These are phyloP conservation scores for Papiliotrema laurentii DNA, from an alignment of 1,284 basidiomycete species.

Conservation along the genomic window DNA sequence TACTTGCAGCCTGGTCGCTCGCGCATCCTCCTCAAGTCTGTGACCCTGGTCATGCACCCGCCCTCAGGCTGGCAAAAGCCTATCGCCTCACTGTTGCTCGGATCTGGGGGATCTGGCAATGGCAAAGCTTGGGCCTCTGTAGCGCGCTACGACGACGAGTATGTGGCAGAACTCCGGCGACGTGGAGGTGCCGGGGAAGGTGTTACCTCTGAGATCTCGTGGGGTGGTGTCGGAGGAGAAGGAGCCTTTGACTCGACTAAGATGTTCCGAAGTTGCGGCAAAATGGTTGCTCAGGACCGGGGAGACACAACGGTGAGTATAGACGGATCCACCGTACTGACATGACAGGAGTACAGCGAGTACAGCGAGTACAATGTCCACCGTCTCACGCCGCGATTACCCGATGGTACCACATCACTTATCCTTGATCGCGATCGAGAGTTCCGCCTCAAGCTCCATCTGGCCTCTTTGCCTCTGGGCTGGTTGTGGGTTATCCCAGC, in stretches of 20 bases:
- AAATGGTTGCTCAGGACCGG: conserved; percentile 52
- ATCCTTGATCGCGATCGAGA: conserved; percentile 66
- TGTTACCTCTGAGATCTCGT: conserved; percentile 29
- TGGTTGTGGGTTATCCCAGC: conserved; percentile 80
- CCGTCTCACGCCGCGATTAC: conserved; percentile 17
- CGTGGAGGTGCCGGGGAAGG: conserved; percentile 54
- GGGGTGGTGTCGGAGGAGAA: conserved; percentile 51
- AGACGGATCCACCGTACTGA: too few species aligned
- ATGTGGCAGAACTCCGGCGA: conserved; percentile 59
- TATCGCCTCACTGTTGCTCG: conserved; percentile 30
- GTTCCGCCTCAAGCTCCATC: conserved; percentile 69
- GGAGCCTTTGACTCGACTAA: conserved; percentile 65
- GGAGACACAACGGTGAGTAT: conserved; percentile 37
- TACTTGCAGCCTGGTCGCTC: conserved; percentile 15
- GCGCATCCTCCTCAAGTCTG: conserved; percentile 27
- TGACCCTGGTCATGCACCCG: conserved; percentile 29
- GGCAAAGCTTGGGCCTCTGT: conserved; percentile 66
- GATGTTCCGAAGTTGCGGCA: conserved; percentile 70
- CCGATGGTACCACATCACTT: conserved; percentile 35
- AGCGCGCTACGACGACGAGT: conserved; percentile 67
- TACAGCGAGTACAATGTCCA: conserved; percentile 22
- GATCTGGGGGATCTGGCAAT: conserved; percentile 18
- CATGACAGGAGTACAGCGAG: too few species aligned
- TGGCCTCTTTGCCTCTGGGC: conserved; percentile 69
- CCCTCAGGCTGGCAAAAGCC: conserved; percentile 33